Percentiles rank a stretch among this genome's conserved stretches.
Conservation (phyloP, 441 rosid genomes). For the Euphorbia corollata region DNA sequence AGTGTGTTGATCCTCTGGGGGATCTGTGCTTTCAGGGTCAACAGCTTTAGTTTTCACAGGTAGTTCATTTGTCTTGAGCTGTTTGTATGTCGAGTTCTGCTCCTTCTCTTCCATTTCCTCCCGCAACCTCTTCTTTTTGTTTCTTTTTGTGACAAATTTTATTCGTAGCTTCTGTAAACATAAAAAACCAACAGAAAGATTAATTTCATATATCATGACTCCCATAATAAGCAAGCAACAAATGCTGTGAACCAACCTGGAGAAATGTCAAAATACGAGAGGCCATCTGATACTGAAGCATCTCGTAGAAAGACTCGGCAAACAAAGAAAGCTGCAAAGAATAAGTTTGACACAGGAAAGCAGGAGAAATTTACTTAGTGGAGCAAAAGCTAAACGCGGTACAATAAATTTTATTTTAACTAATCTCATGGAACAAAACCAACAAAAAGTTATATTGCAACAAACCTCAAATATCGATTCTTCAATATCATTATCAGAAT, state of each 20-base stretch:
- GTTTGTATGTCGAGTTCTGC: conserved; percentile 41
- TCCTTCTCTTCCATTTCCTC: conserved; percentile 40
- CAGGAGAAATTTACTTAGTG: background rate
- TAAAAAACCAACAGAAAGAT: conserved; percentile 16
- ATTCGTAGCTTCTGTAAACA: conserved; percentile 54
- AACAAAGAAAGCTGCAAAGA: conserved; percentile 79
- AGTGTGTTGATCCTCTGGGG: conserved; percentile 31
- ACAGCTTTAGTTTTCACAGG: conserved; percentile 41
- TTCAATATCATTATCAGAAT: conserved; percentile 77
- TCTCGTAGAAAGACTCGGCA: conserved; percentile 83
- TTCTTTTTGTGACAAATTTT: conserved; percentile 63
- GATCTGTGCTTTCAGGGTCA: conserved; percentile 29
- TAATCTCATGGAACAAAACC: background rate
- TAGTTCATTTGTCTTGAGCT: conserved; percentile 46
- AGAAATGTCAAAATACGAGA: conserved; percentile 68
- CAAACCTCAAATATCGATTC: conserved; percentile 89
- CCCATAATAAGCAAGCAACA: conserved; percentile 11
- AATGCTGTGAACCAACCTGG: conserved; percentile 44
- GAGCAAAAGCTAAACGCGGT: background rate
- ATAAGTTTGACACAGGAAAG: conserved; percentile 9
- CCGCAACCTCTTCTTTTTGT: conserved; percentile 65
- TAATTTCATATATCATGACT: conserved; percentile 15
- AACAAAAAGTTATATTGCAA: conserved; percentile 7
- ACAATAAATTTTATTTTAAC: too few relatives aligned
- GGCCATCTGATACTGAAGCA: conserved; percentile 97